Base-by-base conservation (phyloP, 345 rosid genomes). In the Psidium guajava region DNA sequence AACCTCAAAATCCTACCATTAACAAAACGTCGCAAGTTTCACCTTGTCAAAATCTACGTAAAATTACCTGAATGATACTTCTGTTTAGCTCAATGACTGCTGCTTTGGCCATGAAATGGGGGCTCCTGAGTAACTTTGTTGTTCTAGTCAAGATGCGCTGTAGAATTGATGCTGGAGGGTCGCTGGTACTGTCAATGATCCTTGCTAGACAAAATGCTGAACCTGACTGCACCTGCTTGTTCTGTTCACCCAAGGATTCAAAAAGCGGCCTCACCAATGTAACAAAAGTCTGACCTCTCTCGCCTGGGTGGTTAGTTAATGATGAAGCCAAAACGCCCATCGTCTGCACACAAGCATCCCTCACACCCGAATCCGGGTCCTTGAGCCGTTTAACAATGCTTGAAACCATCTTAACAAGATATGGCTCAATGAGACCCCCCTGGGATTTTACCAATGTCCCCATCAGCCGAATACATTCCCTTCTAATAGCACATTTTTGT, bases 171-270 rank as follows among this genome's bases (percentile, higher is more conserved):
- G 89, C 86, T 0, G 99, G 98, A 82, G 99, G 94, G 83, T 92
- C 90, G 47, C 86, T 89, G 64, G 88, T 89, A 64, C 87, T 92
- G 87, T 94, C 96, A 54, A 95, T 91, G 54, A 97, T 94, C 90
- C 90, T 92, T 2, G 98, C 97, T 93, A 97, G 91, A 86, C 99
- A 97, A 87, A 93, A 90, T 6, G 98, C 98, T 11, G 98, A 92
- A 84, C 98, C 98, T 3, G 92, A 90, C 92, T 95, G 98, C 87
- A 93, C 92, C 54, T 91, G 93, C 94, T 94, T 97, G 89, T 92
- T 93, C 90, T 97, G 99, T 83, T 97, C 99, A 61, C 96, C 98
- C 86, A 97, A 81, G 44, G 99, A 97, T 93, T 97, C 99, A 64
- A 95, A 95, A 83, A 91, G 91, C 15, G 99, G 99, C 87, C 91